Percentiles rank a stretch among this genome's conserved stretches.
Conservation (phyloP, 2,329 filamentous ascomycete genomes). For the Diaporthe vexans region DNA sequence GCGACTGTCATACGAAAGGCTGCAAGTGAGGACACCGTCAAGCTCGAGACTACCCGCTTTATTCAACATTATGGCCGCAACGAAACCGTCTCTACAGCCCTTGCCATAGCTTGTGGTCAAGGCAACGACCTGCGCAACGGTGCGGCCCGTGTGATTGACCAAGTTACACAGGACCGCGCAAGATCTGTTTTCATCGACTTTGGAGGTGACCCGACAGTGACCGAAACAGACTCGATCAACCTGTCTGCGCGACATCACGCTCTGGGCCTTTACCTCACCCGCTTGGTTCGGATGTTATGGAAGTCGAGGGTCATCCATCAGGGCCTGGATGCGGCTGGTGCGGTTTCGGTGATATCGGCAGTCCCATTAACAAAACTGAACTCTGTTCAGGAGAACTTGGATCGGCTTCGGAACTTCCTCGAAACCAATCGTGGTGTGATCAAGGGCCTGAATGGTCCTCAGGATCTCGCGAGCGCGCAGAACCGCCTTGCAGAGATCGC, state of each 20-base stretch:
- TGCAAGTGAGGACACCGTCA: constrained; percentile 83
- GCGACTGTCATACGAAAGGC: constrained; percentile 82
- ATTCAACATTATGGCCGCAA: constrained; percentile 88
- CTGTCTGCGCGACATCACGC: constrained; percentile 93
- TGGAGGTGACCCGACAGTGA: constrained; percentile 87
- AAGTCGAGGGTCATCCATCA: constrained; percentile 79
- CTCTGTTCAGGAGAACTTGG: constrained; percentile 83
- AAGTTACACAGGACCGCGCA: constrained; percentile 87
- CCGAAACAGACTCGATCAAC: constrained; percentile 85
- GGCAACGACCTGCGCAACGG: constrained; percentile 81
- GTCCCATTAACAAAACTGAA: constrained; percentile 78
- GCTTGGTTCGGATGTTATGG: constrained; percentile 92
- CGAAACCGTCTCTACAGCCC: constrained; percentile 89
- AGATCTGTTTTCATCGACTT: constrained; percentile 92
- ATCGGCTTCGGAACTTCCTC: constrained; percentile 84
- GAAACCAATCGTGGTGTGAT: constrained; percentile 91
- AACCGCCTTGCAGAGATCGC: constrained; percentile 93
- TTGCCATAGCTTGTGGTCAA: constrained; percentile 96
- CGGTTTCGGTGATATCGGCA: constrained; percentile 75
- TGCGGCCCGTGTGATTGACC: constrained; percentile 83
- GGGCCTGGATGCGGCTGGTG: constrained; percentile 66
- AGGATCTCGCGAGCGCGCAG: constrained; percentile 81
- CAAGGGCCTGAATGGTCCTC: constrained; percentile 91
- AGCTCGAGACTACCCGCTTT: constrained; percentile 86
- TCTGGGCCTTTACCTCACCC: constrained; percentile 86